These are phyloP conservation scores for Cornus suecica DNA, from an alignment of 148 eudicot species.

Conservation along the genomic window DNA sequence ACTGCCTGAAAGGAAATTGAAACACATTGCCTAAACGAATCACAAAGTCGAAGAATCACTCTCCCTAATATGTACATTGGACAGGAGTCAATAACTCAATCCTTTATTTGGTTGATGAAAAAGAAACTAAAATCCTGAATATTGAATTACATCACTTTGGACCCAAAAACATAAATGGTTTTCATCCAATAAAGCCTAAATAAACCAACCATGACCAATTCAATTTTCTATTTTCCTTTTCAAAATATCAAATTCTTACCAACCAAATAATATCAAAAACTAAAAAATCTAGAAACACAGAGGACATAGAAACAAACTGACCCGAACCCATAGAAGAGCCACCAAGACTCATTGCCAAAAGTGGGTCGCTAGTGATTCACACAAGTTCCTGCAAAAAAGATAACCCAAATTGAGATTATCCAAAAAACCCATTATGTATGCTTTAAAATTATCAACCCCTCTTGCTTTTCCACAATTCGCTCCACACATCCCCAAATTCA, in stretches of 20 bases:
- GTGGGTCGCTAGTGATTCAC: not conserved
- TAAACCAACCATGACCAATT: not conserved
- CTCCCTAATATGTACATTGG: too few relatives aligned
- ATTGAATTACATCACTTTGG: not conserved
- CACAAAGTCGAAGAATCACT: not conserved
- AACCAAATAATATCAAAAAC: not conserved
- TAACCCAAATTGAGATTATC: not conserved
- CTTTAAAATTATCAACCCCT: not conserved
- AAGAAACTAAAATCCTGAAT: not conserved
- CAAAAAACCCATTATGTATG: not conserved
- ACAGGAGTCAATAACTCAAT: not conserved
- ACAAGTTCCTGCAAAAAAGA: constrained; percentile 14
- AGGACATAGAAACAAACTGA: constrained; percentile 28
- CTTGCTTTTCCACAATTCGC: not conserved
- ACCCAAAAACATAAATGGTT: not conserved
- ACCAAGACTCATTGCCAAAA: constrained; percentile 42
- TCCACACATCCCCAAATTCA: not conserved
- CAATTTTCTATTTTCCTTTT: not conserved
- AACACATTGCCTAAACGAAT: constrained; percentile 2
- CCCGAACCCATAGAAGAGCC: constrained; percentile 64
- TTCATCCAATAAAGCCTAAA: not conserved
- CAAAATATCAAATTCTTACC: not conserved
- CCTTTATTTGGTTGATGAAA: not conserved
- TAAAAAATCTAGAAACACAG: not conserved
- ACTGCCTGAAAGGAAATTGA: constrained; percentile 46